Evolutionary conservation across 2,329 filamentous ascomycete genomes (phyloP), one percentile per base, ranked within the genome.

Genomic region (Aureobasidium uvarum): DNA sequence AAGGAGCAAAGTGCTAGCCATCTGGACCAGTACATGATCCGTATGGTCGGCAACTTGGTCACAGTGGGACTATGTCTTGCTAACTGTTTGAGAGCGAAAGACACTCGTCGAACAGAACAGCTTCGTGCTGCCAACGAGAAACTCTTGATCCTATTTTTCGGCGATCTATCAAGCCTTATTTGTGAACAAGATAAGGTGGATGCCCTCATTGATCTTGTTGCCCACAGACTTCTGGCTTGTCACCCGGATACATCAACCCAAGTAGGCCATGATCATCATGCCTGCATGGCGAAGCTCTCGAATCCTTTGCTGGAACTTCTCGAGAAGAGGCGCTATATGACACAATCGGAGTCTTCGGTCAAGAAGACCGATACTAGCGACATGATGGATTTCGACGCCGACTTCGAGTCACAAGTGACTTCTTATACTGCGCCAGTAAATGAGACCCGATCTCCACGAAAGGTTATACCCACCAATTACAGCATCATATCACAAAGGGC

Each of bases 1-100:
- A 63, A 62, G 36, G 58, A 62, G 31, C 58, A 63, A 20, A 36
- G 38, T 23, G 48, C 36, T 11, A 31, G 39, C 10, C 43, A 60
- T 69, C 75, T 85, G 18, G 83, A 79, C 28, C 70, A 76, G 7
- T 81, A 85, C 65, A 79, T 83, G 71, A 71, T 84, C 67, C 81
- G 81, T 43, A 77, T 82, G 36, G 65, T 83, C n/a, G 74, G 75
- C 6, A 81, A 79, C n/a, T 76, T 83, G 52, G 83, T 80, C 70
- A 75, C 82, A 23, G 74, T 80, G 25, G 74, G 72, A 28, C 71
- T 72, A 23, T 82, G 58, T 73, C 74, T 72, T 67, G 70, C 67
- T 23, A 69, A 69, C 43, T 68, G 70, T 65, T 45, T 70, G n/a
- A 55, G 50, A 11, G 72, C 73, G 56, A 68, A 66, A 59, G 74